Evolutionary conservation across 2,329 filamentous ascomycete genomes (phyloP).

Genomic region (Colletotrichum trifolii): DNA sequence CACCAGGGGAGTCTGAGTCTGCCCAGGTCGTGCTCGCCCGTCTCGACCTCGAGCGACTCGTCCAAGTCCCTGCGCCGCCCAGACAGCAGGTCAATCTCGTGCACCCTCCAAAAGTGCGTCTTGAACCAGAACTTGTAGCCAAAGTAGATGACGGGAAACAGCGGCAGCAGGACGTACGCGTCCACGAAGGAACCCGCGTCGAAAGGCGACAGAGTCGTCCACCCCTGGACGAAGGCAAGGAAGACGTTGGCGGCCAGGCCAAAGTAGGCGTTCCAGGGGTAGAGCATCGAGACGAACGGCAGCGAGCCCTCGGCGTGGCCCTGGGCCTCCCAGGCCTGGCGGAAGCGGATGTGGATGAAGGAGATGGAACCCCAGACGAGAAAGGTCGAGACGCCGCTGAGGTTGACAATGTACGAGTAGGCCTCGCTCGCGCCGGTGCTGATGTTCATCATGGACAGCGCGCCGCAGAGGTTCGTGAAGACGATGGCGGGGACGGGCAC

Average conservation of each 20-base stretch:
- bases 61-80: slow-evolving; percentile 68
- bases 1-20: slow-evolving; percentile 49
- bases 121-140: slow-evolving; percentile 65
- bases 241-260: slow-evolving; percentile 68
- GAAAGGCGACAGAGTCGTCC: slow-evolving; percentile 69
- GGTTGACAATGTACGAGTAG: slow-evolving; percentile 77
- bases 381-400: slow-evolving; percentile 77
- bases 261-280: slow-evolving; percentile 70
- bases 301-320: slow-evolving; percentile 64
- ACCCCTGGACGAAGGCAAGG: slow-evolving; percentile 70
- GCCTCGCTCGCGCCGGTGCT: slow-evolving; percentile 73
- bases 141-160: slow-evolving; percentile 68
- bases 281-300: slow-evolving; percentile 65
- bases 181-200: slow-evolving; percentile 69
- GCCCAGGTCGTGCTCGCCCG: slow-evolving; percentile 39
- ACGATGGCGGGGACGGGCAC: slow-evolving; percentile 71
- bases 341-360: slow-evolving; percentile 78
- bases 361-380: slow-evolving; percentile 78
- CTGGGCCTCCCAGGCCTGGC: slow-evolving; percentile 69
- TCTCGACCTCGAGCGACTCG: slow-evolving; percentile 49
- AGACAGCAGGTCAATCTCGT: slow-evolving; percentile 67
- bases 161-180: slow-evolving; percentile 69
- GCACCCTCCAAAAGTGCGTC: slow-evolving; percentile 60
- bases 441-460: slow-evolving; percentile 80
- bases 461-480: slow-evolving; percentile 76